Evolutionary conservation across 2,329 filamentous ascomycete species (phyloP), one percentile per base, ranked within the genome.

Genomic region (Mollisia scopiformis): DNA sequence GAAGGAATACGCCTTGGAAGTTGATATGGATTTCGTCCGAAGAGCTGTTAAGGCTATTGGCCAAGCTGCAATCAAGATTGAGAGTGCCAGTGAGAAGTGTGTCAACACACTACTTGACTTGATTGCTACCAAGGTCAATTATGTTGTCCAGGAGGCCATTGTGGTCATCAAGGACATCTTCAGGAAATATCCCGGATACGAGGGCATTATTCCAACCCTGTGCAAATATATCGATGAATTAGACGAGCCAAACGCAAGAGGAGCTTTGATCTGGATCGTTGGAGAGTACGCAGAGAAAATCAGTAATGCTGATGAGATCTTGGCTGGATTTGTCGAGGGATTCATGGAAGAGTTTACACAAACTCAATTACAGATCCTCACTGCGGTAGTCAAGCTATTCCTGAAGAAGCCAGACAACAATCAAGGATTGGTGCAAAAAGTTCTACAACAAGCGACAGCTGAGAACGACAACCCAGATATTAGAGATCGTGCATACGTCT

Each of bases 131-230:
- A 98, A 98, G 79, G 94, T 98, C 76, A 97, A 97, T 80, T 99
- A 99, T 73, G 95, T 99, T 53, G 95, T 99, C 11, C 95, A 99
- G 76, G 95, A 99, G 78, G 94, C 95, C 0, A 89, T 98, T 64
- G 92, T 99, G n/a, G 95, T 99, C 51, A 97, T 98, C 80, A 98
- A 97, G 79, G 95, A 99, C 68, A 98, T 99, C 63, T 90, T 99
- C 79, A 86, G 95, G 68, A 97, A 97, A 77, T 99, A 99, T 71
- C 93, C 94, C 8, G 95, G 95, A 21, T 99, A 97, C 71, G 95
- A 99, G 78, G 95, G 93, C 28, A 96, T 99, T 68, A 99, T 99
- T 69, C 94, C 94, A 2, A 96, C 93, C 0, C 83, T 99, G 14
- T 99, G 96, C 80, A 87, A 97, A 75, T 92, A 96, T 73, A 97